Evolutionary conservation across 805 yeast species (phyloP).

Genomic region (Metschnikowia lunata): DNA sequence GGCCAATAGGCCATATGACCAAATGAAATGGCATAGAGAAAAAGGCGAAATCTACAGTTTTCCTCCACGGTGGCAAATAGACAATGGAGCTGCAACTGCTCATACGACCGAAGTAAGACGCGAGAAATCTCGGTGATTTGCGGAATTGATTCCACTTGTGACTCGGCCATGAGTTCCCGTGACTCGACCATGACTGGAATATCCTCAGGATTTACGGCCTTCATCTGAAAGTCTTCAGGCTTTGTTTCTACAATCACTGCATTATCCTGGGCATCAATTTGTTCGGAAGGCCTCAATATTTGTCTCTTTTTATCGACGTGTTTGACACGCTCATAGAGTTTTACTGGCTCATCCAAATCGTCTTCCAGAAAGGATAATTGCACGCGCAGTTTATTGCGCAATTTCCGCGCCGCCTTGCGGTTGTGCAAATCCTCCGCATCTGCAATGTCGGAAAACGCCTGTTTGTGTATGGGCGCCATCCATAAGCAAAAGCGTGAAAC

Average conservation of each 20-base stretch:
- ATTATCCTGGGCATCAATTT: background rate
- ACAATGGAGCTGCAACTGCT: constrained; percentile 8
- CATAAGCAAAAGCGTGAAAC: background rate
- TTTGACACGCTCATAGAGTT: constrained; percentile 3
- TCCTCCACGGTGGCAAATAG: constrained; percentile 7
- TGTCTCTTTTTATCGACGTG: constrained; percentile 1
- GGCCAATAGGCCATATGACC: constrained; percentile 8
- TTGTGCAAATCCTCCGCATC: constrained; percentile 12
- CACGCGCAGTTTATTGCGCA: constrained; percentile 1
- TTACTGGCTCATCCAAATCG: constrained; percentile 4
- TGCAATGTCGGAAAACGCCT: constrained; percentile 9
- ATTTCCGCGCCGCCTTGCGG: constrained; percentile 1
- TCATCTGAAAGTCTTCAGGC: background rate
- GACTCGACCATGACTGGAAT: constrained; percentile 9
- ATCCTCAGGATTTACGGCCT: constrained; percentile 2
- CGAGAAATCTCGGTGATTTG: constrained; percentile 1
- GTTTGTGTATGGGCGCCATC: constrained; percentile 5
- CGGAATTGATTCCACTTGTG: constrained; percentile 2
- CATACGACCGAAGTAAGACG: constrained; percentile 5
- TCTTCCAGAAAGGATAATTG: constrained; percentile 6
- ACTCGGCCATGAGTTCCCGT: constrained; percentile 5
- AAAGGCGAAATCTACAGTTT: constrained; percentile 14
- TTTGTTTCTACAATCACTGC: background rate
- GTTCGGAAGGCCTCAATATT: background rate
- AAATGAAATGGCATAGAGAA: constrained; percentile 11